Conservation (phyloP, 78 protist species). For the Ministeria vibrans region DNA sequence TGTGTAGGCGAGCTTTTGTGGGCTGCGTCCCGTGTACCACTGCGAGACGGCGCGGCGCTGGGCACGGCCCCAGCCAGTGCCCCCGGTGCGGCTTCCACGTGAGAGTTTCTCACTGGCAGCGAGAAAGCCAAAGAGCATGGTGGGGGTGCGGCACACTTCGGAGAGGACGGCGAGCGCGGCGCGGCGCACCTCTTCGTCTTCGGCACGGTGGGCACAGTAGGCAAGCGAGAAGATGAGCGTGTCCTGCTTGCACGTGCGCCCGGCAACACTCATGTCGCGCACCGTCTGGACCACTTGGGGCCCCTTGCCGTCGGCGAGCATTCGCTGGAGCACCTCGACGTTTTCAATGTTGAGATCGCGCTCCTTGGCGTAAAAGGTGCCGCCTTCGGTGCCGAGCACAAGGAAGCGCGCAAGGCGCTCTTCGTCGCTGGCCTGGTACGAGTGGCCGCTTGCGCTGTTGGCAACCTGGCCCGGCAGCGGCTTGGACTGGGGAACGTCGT, state of each 20-base stretch:
- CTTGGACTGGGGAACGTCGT: too few relatives aligned
- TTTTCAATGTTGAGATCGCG: background rate
- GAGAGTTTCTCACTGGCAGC: background rate
- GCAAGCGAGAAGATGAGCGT: slow-evolving; percentile 15
- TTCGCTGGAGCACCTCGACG: background rate
- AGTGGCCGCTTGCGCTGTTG: background rate
- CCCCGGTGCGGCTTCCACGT: background rate
- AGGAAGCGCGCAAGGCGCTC: slow-evolving; percentile 11
- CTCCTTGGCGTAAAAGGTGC: background rate
- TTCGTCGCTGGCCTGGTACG: background rate
- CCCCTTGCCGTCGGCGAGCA: slow-evolving; percentile 8
- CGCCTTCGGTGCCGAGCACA: slow-evolving; percentile 14
- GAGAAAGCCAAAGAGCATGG: slow-evolving; percentile 11
- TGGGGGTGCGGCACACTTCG: slow-evolving; percentile 25
- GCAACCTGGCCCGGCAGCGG: background rate
- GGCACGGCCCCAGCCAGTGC: slow-evolving; percentile 32
- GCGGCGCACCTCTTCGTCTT: background rate
- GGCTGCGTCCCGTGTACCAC: slow-evolving; percentile 6
- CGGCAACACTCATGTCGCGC: background rate
- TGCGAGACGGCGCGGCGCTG: background rate
- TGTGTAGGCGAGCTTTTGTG: slow-evolving; percentile 6
- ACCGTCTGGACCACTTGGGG: background rate
- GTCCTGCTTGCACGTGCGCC: slow-evolving; percentile 12
- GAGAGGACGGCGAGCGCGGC: slow-evolving; percentile 4
- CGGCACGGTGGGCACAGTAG: background rate